These are phyloP conservation scores for Globisporangium solare DNA, from an alignment of 352 stramenopile species.

Conservation along the genomic window DNA sequence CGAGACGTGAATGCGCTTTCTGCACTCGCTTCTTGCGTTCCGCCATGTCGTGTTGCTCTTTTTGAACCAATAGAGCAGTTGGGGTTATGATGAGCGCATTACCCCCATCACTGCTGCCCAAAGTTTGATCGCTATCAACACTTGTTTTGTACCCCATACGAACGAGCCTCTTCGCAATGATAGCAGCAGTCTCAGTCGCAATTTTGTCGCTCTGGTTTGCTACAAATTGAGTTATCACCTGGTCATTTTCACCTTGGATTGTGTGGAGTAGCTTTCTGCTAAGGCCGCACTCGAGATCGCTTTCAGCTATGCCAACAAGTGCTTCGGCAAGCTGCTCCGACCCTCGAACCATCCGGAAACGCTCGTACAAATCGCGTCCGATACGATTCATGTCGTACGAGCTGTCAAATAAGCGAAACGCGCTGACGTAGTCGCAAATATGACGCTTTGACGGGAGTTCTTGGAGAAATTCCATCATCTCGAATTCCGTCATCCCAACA, in stretches of 20 bases:
- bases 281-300: conserved; percentile 61
- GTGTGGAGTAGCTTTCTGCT: conserved; percentile 30
- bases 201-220: conserved; percentile 25
- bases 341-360: conserved; percentile 76
- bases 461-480: conserved; percentile 80
- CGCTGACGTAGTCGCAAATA: conserved; percentile 69
- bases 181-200: conserved; percentile 39
- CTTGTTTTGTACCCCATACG: conserved; percentile 54
- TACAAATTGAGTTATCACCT: conserved; percentile 37
- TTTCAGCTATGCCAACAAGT: conserved; percentile 49
- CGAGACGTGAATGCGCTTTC: conserved; percentile 44
- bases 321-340: conserved; percentile 46
- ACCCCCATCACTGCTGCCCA: conserved; percentile 11
- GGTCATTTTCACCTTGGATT: conserved; percentile 43
- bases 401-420: conserved; percentile 47
- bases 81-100: conserved; percentile 21
- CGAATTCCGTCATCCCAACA: conserved; percentile 83
- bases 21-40: conserved; percentile 47
- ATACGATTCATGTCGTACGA: conserved; percentile 47
- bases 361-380: conserved; percentile 58
- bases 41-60: conserved; percentile 43
- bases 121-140: conserved; percentile 4
- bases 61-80: conserved; percentile 37
- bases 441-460: conserved; percentile 91
- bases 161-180: conserved; percentile 44